A percentile compares a stretch with the other conserved stretches of the same genome.
phyloP scores from a whole-genome alignment of 2,329 filamentous ascomycete genomes.

The Diaporthe sp. region DNA sequence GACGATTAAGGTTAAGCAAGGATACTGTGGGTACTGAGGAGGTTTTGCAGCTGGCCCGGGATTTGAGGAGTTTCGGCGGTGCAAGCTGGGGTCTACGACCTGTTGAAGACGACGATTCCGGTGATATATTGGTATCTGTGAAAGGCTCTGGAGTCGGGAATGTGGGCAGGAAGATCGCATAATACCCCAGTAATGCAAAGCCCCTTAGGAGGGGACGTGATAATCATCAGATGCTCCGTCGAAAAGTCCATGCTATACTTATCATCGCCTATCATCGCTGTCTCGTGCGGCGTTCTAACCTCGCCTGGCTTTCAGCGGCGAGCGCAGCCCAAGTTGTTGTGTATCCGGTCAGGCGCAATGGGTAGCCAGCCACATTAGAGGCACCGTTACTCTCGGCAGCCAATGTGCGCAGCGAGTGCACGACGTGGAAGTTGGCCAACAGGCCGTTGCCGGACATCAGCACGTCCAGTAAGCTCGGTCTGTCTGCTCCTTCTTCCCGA shows the following conservation, averaged over 20 bases:
- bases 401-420: constrained; percentile 63
- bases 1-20: constrained; percentile 83
- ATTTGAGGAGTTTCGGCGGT: constrained; percentile 89
- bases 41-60: constrained; percentile 83
- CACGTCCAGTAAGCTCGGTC: constrained; percentile 60
- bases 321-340: constrained; percentile 67
- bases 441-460: constrained; percentile 69
- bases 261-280: constrained; percentile 40
- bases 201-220: constrained; percentile 45
- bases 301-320: constrained; percentile 60
- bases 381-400: constrained; percentile 59
- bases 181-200: constrained; percentile 44
- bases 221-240: constrained; percentile 47
- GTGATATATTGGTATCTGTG: constrained; percentile 87
- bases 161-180: constrained; percentile 89
- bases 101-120: constrained; percentile 74
- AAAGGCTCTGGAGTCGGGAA: constrained; percentile 96
- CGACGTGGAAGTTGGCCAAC: constrained; percentile 67
- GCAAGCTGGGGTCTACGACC: constrained; percentile 92
- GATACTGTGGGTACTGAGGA: constrained; percentile 87
- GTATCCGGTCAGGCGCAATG: constrained; percentile 68
- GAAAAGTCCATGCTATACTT: constrained; percentile 30
- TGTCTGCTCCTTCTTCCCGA: constrained; percentile 47
- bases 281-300: constrained; percentile 46
- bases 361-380: constrained; percentile 59